Conservation (phyloP, 345 rosid species). For the Psidium guajava region DNA sequence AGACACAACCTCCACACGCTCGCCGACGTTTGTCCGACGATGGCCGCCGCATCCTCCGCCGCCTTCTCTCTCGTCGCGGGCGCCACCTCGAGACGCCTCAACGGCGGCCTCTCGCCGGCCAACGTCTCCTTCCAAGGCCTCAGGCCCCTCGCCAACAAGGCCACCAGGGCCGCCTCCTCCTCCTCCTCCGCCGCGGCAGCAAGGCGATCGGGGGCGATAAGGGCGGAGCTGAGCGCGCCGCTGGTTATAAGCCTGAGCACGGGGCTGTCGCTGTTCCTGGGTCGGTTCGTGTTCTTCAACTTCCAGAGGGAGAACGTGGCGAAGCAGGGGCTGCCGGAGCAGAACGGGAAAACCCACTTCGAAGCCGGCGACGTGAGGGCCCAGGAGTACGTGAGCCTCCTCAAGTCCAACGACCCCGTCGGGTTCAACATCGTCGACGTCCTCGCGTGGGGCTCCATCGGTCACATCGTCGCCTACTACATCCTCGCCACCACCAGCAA, state of each 20-base stretch:
- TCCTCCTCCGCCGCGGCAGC: slow-evolving; percentile 14
- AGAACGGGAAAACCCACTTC: slow-evolving; percentile 85
- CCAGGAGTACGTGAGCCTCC: slow-evolving; percentile 82
- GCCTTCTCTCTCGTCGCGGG: not conserved
- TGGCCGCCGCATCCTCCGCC: slow-evolving; percentile 16
- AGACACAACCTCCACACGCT: not conserved
- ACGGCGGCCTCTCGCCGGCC: slow-evolving; percentile 13
- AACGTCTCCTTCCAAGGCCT: slow-evolving; percentile 40
- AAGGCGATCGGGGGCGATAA: slow-evolving; percentile 37
- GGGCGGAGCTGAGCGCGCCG: slow-evolving; percentile 65
- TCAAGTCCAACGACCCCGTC: slow-evolving; percentile 90
- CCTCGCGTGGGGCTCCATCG: slow-evolving; percentile 97
- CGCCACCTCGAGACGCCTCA: slow-evolving; percentile 22
- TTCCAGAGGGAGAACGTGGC: slow-evolving; percentile 98
- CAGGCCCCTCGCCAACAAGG: slow-evolving; percentile 19
- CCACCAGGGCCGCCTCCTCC: slow-evolving; percentile 7
- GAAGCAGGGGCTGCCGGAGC: slow-evolving; percentile 86
- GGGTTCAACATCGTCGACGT: slow-evolving; percentile 97
- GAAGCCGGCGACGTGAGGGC: slow-evolving; percentile 95
- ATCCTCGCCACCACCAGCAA: slow-evolving; percentile 95
- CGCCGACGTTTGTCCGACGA: not conserved
- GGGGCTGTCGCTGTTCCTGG: slow-evolving; percentile 85
- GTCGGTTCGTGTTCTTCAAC: slow-evolving; percentile 96
- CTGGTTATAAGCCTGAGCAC: slow-evolving; percentile 95
- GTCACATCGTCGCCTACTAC: slow-evolving; percentile 95